Base-by-base conservation (phyloP, 306 rosid species). In the Quercus glauca region DNA sequence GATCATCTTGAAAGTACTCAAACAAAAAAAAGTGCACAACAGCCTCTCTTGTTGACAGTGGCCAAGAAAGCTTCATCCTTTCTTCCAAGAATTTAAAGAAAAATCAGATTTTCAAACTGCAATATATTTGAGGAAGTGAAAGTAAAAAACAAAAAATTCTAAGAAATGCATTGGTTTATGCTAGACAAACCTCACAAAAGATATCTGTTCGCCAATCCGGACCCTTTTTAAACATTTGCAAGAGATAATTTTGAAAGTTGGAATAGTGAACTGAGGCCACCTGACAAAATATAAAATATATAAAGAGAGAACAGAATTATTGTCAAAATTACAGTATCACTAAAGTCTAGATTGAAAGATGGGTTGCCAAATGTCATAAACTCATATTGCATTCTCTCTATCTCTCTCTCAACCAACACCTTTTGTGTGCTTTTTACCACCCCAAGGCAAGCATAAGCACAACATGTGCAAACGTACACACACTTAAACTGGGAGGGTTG, bases 51-150 rank as follows among this genome's bases (percentile, higher is more conserved):
- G 90, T 67, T 19, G 99, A 90, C 77, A 93, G 88, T 2, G 99
- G 99, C 99, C 98, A 96, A 3, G 99, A 80, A 79, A 90, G 77
- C 91, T 95, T 95, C 92, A 92, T 60, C 94, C 99, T 95, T 92
- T 81, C 96, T 92, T 90, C 86, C 97, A 88, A 85, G 83, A 92
- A 89, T 72, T 81, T 75, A 72, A 68, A 81, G 78, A 71, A 88
- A 82, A 77, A 63, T 88, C 83, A 90, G 87, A 69, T 67, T 81
- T 73, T 21, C 60, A 80, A 86, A 85, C 29, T 31, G 17, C 49
- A 84, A 75, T 41, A 61, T 55, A 69, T 57, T 73, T 41, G 53
- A 72, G 55, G 31, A 77, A 26, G 33, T 61, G 33, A 52, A 64
- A 21, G 37, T 31, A 73, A 29, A 55, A 35, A 35, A 55, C 5